Conservation (phyloP, 2,329 filamentous ascomycete species). For the Colletotrichum chlorophyti region DNA sequence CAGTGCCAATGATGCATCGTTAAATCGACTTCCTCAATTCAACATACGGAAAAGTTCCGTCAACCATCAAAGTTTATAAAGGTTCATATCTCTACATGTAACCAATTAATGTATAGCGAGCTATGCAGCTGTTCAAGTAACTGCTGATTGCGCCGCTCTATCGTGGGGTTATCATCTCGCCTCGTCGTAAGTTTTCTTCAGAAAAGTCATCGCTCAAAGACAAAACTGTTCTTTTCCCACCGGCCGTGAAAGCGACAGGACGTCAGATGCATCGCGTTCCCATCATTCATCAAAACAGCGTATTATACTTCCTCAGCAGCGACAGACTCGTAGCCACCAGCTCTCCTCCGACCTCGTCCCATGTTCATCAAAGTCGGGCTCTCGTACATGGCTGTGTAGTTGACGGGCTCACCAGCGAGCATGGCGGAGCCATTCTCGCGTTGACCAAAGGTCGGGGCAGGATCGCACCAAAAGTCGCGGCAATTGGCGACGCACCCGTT, state of each 20-base stretch:
- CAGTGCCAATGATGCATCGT: too few relatives aligned
- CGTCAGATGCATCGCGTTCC: neutral
- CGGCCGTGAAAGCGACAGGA: neutral
- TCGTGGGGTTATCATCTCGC: constrained; percentile 1
- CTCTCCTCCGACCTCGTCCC: constrained; percentile 51
- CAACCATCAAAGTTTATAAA: neutral
- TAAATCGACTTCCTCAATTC: neutral
- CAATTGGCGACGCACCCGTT: constrained; percentile 87
- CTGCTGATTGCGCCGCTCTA: constrained; percentile 10
- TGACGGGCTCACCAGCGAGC: constrained; percentile 79
- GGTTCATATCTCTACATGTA: constrained; percentile 24
- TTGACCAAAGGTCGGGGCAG: constrained; percentile 79
- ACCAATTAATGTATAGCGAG: constrained; percentile 16
- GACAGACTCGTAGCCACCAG: constrained; percentile 69
- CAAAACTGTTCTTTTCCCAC: neutral
- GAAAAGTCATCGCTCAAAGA: constrained; percentile 1
- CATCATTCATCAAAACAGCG: neutral
- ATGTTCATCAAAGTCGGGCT: constrained; percentile 73
- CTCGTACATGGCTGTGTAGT: constrained; percentile 92
- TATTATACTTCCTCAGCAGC: constrained; percentile 60
- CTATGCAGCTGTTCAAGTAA: constrained; percentile 21
- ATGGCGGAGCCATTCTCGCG: constrained; percentile 77
- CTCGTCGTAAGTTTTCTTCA: constrained; percentile 3
- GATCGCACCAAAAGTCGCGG: constrained; percentile 95
- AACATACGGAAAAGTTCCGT: neutral